Evolutionary conservation across 352 stramenopile genomes (phyloP), one percentile per base, ranked within the genome.

Genomic region (Pythium grandisporangium): DNA sequence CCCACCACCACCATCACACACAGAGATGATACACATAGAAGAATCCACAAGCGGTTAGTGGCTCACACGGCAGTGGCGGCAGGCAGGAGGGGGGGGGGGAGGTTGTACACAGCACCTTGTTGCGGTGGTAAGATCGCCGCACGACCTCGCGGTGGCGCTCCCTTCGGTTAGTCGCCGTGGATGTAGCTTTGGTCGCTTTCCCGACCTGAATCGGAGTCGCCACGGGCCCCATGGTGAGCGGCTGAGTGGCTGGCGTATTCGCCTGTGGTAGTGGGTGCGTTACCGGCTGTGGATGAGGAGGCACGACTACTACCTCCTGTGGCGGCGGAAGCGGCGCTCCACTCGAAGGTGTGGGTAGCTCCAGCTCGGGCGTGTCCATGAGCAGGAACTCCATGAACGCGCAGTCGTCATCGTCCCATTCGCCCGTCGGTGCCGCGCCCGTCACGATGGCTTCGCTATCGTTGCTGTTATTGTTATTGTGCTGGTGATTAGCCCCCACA

Each of bases 61-160:
- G n/a, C n/a, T n/a, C n/a, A n/a, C n/a, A n/a, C n/a, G n/a, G n/a
- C n/a, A n/a, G n/a, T n/a, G n/a, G n/a, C n/a, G n/a, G n/a, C n/a
- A n/a, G n/a, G n/a, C n/a, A n/a, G n/a, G n/a, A n/a, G n/a, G n/a
- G n/a, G n/a, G n/a, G n/a, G n/a, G n/a, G n/a, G n/a, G n/a, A n/a
- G n/a, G n/a, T n/a, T n/a, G n/a, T n/a, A n/a, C n/a, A n/a, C n/a
- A n/a, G 6, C 34, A 82, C 72, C 57, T 87, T 87, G 44, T 75
- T 87, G 34, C 74, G 66, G 25, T 87, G 70, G 40, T 87, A 87
- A 6, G 74, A 78, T n/a, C 74, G 74, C 19, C 70, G 64, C 2
- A 87, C 74, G 33, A 87, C 74, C 45, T 87, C 74, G 23, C 74
- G 63, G 37, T 87, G 74, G 45, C 71, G 58, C 26, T 50, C 69